Conservation (phyloP, 768 basidiomycete species). For the Podaxis pistillaris region DNA sequence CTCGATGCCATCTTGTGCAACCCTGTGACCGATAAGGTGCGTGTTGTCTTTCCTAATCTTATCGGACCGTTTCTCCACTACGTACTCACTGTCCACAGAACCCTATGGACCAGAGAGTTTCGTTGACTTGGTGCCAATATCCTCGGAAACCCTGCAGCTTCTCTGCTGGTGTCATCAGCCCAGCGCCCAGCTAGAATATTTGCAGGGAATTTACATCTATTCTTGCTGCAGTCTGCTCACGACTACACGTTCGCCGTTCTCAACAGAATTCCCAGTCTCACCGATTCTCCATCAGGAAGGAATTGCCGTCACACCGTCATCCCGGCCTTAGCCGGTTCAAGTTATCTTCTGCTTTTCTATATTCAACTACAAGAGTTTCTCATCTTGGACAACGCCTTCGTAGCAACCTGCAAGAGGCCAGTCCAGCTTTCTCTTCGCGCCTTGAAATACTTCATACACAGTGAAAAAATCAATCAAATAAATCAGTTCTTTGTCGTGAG, state of each 20-base stretch:
- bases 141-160: background rate
- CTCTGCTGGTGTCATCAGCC: background rate
- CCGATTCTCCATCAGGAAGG: conserved; percentile 22
- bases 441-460: background rate
- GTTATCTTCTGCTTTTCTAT: background rate
- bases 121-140: background rate
- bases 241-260: conserved; percentile 12
- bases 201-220: background rate
- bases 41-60: conserved; percentile 18
- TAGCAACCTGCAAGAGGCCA: background rate
- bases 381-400: background rate
- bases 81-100: background rate
- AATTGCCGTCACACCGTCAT: conserved; percentile 11
- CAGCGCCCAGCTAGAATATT: conserved; percentile 5
- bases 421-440: background rate
- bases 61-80: conserved; percentile 2
- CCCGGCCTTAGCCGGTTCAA: conserved; percentile 10
- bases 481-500: background rate
- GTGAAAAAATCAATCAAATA: background rate
- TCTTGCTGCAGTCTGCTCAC: conserved; percentile 1
- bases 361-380: conserved; percentile 1
- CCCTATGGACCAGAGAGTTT: background rate
- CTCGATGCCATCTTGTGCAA: conserved; percentile 9
- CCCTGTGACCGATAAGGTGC: conserved; percentile 18
- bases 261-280: conserved; percentile 22